These are phyloP conservation scores for Penicillium paradoxum DNA, from an alignment of 495 filamentous ascomycete species.

Conservation along the genomic window DNA sequence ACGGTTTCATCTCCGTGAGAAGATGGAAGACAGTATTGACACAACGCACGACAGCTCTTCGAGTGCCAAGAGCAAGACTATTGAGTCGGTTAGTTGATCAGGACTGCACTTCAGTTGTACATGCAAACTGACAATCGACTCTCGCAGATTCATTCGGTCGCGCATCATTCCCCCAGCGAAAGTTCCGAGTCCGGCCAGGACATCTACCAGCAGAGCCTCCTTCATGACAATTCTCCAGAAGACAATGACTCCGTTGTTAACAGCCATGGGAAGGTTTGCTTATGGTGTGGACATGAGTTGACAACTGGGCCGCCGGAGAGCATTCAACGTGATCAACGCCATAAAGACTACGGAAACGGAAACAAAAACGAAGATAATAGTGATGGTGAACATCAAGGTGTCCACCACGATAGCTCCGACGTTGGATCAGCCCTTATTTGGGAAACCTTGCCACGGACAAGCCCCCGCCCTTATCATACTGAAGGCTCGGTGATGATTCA, in stretches of 20 bases:
- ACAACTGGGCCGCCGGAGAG: not conserved
- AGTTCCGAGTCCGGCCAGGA: too few relatives aligned
- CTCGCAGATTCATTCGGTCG: not conserved
- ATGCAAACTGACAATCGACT: not conserved
- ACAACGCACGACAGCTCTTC: not conserved
- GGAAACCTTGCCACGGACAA: not conserved
- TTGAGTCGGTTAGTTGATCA: not conserved
- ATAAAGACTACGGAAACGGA: not conserved
- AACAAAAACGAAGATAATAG: not conserved
- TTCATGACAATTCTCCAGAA: not conserved
- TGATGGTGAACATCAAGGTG: not conserved
- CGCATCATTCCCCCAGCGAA: not conserved
- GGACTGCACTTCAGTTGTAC: too few relatives aligned
- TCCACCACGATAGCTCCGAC: not conserved
- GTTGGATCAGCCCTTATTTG: not conserved
- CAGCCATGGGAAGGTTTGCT: conserved; percentile 16
- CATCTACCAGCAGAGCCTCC: not conserved
- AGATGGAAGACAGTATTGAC: conserved; percentile 10
- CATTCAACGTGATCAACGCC: not conserved
- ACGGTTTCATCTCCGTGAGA: conserved; percentile 8
- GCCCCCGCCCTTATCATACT: not conserved
- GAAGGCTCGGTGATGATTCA: not conserved
- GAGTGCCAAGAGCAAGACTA: not conserved
- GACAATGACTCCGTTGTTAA: not conserved
- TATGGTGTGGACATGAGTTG: conserved; percentile 18